Evolutionary conservation across 345 rosid genomes (phyloP), one percentile per base, ranked within the genome.

Genomic region (Xanthoceras sorbifolium): DNA sequence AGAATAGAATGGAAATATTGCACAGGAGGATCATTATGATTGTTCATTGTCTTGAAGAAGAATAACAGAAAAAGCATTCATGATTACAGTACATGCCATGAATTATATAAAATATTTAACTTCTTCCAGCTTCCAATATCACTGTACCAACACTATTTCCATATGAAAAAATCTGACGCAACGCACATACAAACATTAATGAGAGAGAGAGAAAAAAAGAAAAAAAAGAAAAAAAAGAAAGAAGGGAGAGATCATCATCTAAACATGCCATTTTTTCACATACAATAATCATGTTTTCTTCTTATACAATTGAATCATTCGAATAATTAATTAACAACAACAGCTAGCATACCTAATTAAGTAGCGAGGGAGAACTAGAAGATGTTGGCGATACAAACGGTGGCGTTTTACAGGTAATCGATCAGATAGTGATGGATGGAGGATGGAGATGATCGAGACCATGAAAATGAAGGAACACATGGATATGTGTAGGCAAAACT

Each of bases 61-160:
- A 75, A 54, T 60, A 75, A 71, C 52, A 65, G 63, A 25, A 73
- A n/a, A 25, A 72, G n/a, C 54, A 64, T 71, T 64, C 6, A 75
- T 69, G 17, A 75, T 64, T 75, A 2, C 61, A n/a, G n/a, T n/a
- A 63, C 12, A 46, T 44, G 17, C n/a, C 78, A 29, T 42, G 42
- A 17, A 69, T 32, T 7, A 15, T 17, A 38, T 0, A 32, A 57
- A 46, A 31, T 57, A 50, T 26, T n/a, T 34, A 26, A 67, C 46
- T 73, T 42, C 48, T 32, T 26, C 23, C 26, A 46, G 48, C 61
- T 48, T 63, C 46, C 52, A 52, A 44, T 54, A 64, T 50, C 34
- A 3, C 31, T 75, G 77, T 23, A 71, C 73, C 23, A 69, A 57
- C 46, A 52, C 60, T 57, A 57, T 5, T 50, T 74, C 62, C 34